Conservation (phyloP, 805 yeast genomes). For the Suhomyces vadensis region DNA sequence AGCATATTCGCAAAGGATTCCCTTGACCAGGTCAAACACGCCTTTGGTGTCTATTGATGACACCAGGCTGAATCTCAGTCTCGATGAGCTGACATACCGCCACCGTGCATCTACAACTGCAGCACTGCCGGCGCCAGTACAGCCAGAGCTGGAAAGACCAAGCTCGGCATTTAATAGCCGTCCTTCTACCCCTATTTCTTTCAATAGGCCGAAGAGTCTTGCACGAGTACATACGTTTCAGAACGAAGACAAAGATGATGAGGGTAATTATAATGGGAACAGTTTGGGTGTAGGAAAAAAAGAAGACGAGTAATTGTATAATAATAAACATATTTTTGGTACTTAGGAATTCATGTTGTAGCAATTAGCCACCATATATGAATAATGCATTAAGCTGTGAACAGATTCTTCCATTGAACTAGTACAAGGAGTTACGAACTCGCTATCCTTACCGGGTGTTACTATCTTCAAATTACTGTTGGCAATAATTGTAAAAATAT, state of each 20-base stretch:
- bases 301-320: slow-evolving; percentile 18
- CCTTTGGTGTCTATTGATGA: slow-evolving; percentile 9
- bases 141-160: slow-evolving; percentile 3
- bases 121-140: neutral
- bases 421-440: no score
- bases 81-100: neutral
- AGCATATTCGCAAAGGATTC: neutral
- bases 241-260: slow-evolving; percentile 15
- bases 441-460: no score
- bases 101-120: neutral
- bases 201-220: slow-evolving; percentile 1
- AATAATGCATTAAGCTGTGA: no score
- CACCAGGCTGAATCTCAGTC: neutral
- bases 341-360: no score
- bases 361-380: no score
- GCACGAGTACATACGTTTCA: slow-evolving; percentile 12
- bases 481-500: no score
- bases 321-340: neutral
- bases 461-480: no score
- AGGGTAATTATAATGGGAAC: slow-evolving; percentile 53
- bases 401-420: no score
- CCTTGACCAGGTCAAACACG: slow-evolving; percentile 4
- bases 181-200: slow-evolving; percentile 7
- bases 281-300: slow-evolving; percentile 54
- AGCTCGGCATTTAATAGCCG: slow-evolving; percentile 3